Evolutionary conservation across 306 rosid species (phyloP).

Genomic region (Inga oerstediana): DNA sequence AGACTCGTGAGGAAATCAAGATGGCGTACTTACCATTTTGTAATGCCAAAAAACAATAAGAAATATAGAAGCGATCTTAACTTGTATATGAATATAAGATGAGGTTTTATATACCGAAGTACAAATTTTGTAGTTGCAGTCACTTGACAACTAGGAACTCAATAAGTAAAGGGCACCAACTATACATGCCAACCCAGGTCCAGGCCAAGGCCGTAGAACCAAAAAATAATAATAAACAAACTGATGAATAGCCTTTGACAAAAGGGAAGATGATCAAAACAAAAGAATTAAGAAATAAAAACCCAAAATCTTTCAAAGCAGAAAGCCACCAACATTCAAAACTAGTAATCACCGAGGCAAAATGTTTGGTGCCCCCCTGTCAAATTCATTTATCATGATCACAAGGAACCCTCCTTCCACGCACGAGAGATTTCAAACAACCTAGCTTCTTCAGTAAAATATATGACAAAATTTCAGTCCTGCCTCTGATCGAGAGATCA

Average conservation of each 20-base stretch:
- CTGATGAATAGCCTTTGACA: not conserved
- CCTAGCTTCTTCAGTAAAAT: conserved; percentile 32
- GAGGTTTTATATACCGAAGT: conserved; percentile 29
- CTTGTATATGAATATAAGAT: not conserved
- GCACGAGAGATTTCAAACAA: conserved; percentile 34
- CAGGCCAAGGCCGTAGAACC: conserved; percentile 27
- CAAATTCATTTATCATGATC: conserved; percentile 30
- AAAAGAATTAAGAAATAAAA: conserved; percentile 15
- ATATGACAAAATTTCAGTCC: conserved; percentile 25
- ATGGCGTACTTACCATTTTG: not conserved
- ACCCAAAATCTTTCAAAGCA: conserved; percentile 34
- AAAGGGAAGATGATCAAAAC: conserved; percentile 18
- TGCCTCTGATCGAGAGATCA: conserved; percentile 28
- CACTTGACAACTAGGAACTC: conserved; percentile 31
- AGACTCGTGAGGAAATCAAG: not conserved
- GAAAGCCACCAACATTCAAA: conserved; percentile 39
- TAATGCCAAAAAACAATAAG: not conserved
- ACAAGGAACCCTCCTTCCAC: conserved; percentile 31
- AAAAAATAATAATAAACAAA: conserved; percentile 19
- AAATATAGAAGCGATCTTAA: not conserved
- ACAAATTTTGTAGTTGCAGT: conserved; percentile 24
- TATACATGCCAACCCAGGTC: conserved; percentile 39
- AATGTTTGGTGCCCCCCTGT: conserved; percentile 1
- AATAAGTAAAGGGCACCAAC: conserved; percentile 30
- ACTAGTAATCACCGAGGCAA: conserved; percentile 20